A percentile compares a stretch with the other conserved stretches of the same genome.
These are phyloP conservation scores for Leccinum uliginosum DNA, from an alignment of 768 basidiomycete species.

Conservation along the genomic window DNA sequence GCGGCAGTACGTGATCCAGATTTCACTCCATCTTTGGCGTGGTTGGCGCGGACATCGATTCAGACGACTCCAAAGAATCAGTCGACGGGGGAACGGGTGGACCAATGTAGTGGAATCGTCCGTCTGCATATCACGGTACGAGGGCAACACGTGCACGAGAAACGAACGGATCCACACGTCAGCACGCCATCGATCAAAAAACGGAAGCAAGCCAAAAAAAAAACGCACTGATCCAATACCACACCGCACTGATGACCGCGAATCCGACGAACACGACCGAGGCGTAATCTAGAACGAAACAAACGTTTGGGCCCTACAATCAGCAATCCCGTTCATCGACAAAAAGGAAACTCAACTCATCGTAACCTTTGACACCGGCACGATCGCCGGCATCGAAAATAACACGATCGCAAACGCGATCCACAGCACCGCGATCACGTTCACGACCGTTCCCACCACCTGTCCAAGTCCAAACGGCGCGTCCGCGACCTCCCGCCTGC, in stretches of 20 bases:
- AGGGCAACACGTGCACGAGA: too few species aligned
- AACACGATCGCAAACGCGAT: slow-evolving; percentile 56
- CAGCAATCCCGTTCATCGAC: not conserved
- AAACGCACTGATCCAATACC: slow-evolving; percentile 51
- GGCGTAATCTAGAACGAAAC: slow-evolving; percentile 48
- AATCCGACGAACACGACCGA: slow-evolving; percentile 66
- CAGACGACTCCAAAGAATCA: not conserved
- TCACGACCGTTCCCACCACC: slow-evolving; percentile 41
- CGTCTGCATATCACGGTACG: slow-evolving; percentile 28
- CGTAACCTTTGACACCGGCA: slow-evolving; percentile 47
- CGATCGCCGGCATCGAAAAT: slow-evolving; percentile 63
- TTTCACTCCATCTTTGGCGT: slow-evolving; percentile 10
- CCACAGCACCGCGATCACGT: slow-evolving; percentile 56
- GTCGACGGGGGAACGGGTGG: slow-evolving; percentile 35
- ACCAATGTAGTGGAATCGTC: slow-evolving; percentile 40
- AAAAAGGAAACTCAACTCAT: slow-evolving; percentile 36
- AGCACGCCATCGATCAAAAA: not conserved
- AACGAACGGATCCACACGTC: not conserved
- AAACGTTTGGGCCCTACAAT: not conserved
- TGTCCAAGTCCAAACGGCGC: slow-evolving; percentile 50
- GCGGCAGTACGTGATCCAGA: not conserved
- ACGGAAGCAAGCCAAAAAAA: not conserved
- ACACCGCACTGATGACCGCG: slow-evolving; percentile 49
- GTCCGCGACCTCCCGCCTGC: slow-evolving; percentile 40
- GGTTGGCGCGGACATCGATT: not conserved